A percentile compares a stretch with the other conserved stretches of the same genome.
Evolutionary conservation across 768 basidiomycete species (phyloP).

Genomic region (Suillus occidentalis): DNA sequence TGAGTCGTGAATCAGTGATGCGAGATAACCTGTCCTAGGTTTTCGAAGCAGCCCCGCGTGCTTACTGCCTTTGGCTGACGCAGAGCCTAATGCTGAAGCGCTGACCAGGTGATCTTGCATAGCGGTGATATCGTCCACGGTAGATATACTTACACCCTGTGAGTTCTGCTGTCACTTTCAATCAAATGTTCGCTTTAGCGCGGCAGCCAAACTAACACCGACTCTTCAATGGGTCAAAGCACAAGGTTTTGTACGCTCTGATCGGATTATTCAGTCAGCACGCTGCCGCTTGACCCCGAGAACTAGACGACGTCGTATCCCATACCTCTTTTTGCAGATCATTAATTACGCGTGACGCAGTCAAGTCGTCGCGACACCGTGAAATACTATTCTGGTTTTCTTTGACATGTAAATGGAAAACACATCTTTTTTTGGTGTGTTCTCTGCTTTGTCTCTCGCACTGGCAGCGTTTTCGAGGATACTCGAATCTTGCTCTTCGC

Average conservation of each 20-base stretch:
- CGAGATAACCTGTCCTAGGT: not conserved
- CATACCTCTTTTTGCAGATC: not conserved
- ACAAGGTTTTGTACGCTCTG: not conserved
- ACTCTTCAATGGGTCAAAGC: not conserved
- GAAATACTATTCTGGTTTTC: slow-evolving; percentile 55
- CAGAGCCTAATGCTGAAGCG: not conserved
- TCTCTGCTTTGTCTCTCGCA: not conserved
- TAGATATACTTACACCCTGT: not conserved
- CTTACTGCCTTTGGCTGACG: not conserved
- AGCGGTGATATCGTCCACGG: not conserved
- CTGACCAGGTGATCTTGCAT: not conserved
- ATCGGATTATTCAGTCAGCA: not conserved
- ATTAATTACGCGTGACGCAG: slow-evolving; percentile 35
- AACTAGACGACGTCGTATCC: not conserved
- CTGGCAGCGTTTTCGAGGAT: slow-evolving; percentile 24
- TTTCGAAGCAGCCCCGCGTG: not conserved
- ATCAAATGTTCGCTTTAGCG: not conserved
- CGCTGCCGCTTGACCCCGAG: not conserved
- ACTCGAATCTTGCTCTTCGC: slow-evolving; percentile 27
- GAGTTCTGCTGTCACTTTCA: not conserved
- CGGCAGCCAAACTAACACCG: no score
- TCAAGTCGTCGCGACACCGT: slow-evolving; percentile 53
- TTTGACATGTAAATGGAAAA: slow-evolving; percentile 52
- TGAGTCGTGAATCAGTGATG: not conserved
- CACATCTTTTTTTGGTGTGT: slow-evolving; percentile 38